Evolutionary conservation across 2,329 filamentous ascomycete species (phyloP), one percentile per base, ranked within the genome.

Genomic region (Aspergillus clavatus): DNA sequence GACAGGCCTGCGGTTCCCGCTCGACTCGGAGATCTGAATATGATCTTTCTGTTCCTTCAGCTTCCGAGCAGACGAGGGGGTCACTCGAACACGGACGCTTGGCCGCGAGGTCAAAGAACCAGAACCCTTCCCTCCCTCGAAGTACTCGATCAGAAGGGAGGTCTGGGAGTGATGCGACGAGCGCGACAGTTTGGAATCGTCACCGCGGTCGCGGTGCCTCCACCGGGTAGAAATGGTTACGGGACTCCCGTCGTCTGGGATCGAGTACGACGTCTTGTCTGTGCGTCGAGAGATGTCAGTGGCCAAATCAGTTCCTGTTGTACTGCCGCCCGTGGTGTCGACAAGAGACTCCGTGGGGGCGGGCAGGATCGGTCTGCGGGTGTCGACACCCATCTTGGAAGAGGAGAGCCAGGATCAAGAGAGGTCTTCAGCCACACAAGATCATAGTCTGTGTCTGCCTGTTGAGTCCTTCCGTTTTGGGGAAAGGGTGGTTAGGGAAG

Each of bases 91-190:
- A 56, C 84, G 74, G 43, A 96, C 88, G 65, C 89, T 95, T 10
- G 90, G 89, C 57, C 86, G 83, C 58, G 86, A 84, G 57, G 82
- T 79, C 26, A 75, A 72, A 60, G 60, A 57, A 46, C 57, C 75
- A 75, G 57, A 75, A 41, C 59, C 76, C 45, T 79, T 90, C 52
- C 84, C 82, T 55, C 83, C 87, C 71, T 95, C 90, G 61, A 94
- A 96, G 69, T 95, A 95, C 71, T 96, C 90, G 60, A 96, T 96
- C 59, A 96, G 76, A 55, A 96, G 77, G 45, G 88, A 94, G 28
- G 90, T 95, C 72, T 95, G 89, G 37, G 88, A 95, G 58, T 80
- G 69, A 36, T 79, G 68, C 62, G 70, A 63, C 61, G 72, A 68
- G 65, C 68, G 76, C 69, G 74, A 74, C 46, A 79, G 70, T 51